Base-by-base conservation (phyloP, 371 early-diverging fungal species). In the Rhizopus sp. region DNA sequence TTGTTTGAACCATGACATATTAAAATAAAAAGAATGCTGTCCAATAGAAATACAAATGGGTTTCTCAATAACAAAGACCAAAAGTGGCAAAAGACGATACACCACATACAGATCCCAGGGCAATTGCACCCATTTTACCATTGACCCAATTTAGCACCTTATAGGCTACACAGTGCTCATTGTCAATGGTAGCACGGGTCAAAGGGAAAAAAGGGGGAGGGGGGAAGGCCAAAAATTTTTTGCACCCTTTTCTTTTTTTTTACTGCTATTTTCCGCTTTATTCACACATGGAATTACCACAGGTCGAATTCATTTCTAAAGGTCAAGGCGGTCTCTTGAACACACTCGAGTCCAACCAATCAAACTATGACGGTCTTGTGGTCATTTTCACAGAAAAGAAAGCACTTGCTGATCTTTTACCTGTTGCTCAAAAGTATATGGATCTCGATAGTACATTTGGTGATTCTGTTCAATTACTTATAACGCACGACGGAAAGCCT, bases 361-460 rank as follows among this genome's bases (percentile, higher is more conserved):
- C 44, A 10, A 53, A 61, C 29, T 71, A 70, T 40, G 77, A 80
- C 40, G 73, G 77, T 48, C 60, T 70, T 30, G 63, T 80, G 39
- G 65, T 75, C 30, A 35, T 80, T 30, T 80, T 72, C 39, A 67
- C 73, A 0, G 67, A 74, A 46, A 76, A 76, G 47, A 33, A 64
- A 23, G 48, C 63, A 13, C 50, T 80, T 34, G 37, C 46, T 5
- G 35, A 49, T 5, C 34, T 69, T 15, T 46, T 73, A 5, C 75
- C 73, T 7, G 51, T 50, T 46, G 61, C 60, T 8, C 56, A 75
- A 48, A 34, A 55, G 7, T 62, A 69, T 50, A 34, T 65, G 7
- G 75, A 64, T 23, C 50, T 70, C 2, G 80, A 80, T 39, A 64
- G 66, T 34, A 48, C 70, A 1, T 80, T 80, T 60, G 80, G 80